Percentiles rank a stretch among this genome's conserved stretches.
Evolutionary conservation across 805 yeast species (phyloP).

Genomic region (Monosporozyma unispora): DNA sequence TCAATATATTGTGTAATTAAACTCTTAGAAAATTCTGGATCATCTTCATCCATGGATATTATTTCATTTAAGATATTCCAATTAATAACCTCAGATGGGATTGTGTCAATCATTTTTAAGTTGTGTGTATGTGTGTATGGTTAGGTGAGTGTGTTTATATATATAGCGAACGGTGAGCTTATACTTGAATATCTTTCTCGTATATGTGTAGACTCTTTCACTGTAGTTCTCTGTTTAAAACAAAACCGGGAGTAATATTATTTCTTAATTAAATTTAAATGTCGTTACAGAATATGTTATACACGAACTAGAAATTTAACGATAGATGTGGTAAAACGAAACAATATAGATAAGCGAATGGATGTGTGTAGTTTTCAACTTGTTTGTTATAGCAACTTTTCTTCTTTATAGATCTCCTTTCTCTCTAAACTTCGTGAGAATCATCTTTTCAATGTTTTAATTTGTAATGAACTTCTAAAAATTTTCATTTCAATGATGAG

Average conservation of each 20-base stretch:
- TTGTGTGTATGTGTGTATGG: neutral
- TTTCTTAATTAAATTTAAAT: neutral
- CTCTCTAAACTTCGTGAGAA: neutral
- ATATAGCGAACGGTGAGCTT: too few relatives aligned
- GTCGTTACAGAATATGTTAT: neutral
- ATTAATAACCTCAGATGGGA: constrained; percentile 58
- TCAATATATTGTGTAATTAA: constrained; percentile 79
- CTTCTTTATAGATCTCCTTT: neutral
- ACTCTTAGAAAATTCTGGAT: constrained; percentile 76
- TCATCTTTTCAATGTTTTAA: neutral
- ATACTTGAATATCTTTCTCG: too few relatives aligned
- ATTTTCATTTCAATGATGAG: neutral
- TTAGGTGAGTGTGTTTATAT: neutral
- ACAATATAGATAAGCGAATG: neutral
- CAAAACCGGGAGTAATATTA: neutral
- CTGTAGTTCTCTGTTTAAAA: neutral
- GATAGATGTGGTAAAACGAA: neutral
- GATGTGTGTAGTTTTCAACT: neutral
- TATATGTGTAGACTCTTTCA: too few relatives aligned
- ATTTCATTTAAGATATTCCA: constrained; percentile 86
- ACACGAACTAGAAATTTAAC: neutral
- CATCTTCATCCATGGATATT: constrained; percentile 93
- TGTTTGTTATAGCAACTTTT: neutral
- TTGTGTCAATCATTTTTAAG: constrained; percentile 9
- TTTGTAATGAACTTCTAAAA: neutral